Evolutionary conservation across 2,329 filamentous ascomycete genomes (phyloP), one percentile per base, ranked within the genome.

Genomic region (Ophiostoma sp.): DNA sequence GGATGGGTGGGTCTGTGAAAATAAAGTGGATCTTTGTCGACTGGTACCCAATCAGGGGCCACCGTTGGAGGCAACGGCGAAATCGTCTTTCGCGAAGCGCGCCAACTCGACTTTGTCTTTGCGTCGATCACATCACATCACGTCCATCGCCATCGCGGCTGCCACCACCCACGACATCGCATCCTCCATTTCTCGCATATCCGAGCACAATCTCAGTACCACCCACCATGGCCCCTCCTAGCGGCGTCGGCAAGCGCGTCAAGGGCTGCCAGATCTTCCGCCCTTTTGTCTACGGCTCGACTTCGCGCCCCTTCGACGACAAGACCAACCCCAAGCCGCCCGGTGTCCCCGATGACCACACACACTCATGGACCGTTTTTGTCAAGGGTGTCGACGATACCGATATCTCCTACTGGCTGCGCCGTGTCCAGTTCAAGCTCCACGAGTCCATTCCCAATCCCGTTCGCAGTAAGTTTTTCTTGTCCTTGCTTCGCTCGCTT

Each of bases 351-450:
- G 88, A 93, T 75, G 95, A 97, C 82, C 96, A 99, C 85, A 98
- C 95, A 42, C 97, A 98, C 85, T 93, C 93, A 76, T 99, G 96
- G 96, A 91, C 92, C 79, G 93, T 98, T 76, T 98, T 97, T 82
- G 93, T 99, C 73, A 93, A 93, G 80, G 94, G 95, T 64, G 87
- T 97, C 71, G 94, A 97, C 78, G 93, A 93, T 81, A 93, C 93
- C 74, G 93, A 97, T 80, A 92, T 98, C 77, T 94, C 93, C 36
- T 96, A 97, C 82, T 99, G 96, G 94, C 87, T 98, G 77, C 93
- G 95, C 74, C 95, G 97, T 79, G 95, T 99, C 0, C 95, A 98
- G 81, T 99, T 99, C 85, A 98, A 98, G 82, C 89, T 99, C 19
- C 95, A 98, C 86, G 95, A 98, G 82, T 98, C 95, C 11, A 98